Evolutionary conservation across 2,329 filamentous ascomycete genomes (phyloP).

Genomic region (Sporothrix pseudoabietina): DNA sequence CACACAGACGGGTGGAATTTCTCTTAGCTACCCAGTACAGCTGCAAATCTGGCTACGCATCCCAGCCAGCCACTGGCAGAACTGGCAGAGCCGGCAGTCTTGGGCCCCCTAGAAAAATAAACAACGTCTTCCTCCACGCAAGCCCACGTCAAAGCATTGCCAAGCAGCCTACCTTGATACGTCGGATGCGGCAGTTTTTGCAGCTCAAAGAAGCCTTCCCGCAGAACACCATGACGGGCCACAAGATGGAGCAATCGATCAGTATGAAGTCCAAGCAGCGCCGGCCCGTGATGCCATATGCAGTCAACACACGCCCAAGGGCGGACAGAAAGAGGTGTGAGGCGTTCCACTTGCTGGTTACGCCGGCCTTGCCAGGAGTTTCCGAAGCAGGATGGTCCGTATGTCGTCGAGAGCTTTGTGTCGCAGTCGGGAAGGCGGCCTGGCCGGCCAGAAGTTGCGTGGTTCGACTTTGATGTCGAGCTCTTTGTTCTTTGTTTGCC

Average conservation of each 20-base stretch:
- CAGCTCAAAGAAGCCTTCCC: constrained; percentile 60
- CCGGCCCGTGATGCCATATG: not conserved
- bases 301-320: not conserved
- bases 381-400: not conserved
- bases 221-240: constrained; percentile 55
- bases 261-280: not conserved
- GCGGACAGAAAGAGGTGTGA: not conserved
- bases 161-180: constrained; percentile 54
- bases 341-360: not conserved
- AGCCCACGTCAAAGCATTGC: not conserved
- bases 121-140: not conserved
- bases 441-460: not conserved
- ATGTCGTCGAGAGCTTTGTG: not conserved
- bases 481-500: not conserved
- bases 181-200: constrained; percentile 55
- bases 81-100: not conserved
- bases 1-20: not conserved
- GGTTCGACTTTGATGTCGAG: not conserved
- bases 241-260: not conserved
- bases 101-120: not conserved
- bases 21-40: not conserved
- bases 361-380: not conserved
- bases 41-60: not conserved
- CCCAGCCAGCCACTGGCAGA: not conserved
- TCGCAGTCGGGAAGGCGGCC: not conserved